These are phyloP conservation scores for Tulasnella sp. DNA, from an alignment of 768 basidiomycete genomes.

Conservation along the genomic window DNA sequence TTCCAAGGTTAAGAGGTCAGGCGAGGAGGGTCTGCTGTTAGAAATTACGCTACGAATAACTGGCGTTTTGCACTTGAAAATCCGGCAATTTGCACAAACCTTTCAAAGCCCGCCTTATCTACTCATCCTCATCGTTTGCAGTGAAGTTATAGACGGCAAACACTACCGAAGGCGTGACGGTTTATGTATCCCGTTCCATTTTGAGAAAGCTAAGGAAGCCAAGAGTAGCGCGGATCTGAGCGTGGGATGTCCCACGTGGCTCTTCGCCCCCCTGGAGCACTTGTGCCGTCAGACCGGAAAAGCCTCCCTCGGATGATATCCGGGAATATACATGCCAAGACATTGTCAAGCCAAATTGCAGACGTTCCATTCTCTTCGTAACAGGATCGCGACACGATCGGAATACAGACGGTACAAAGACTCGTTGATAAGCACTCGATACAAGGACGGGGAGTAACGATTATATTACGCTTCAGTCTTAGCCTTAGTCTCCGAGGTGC, in stretches of 20 bases:
- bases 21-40: no score
- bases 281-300: neutral
- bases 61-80: no score
- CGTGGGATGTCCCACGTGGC: neutral
- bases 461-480: neutral
- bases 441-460: no score
- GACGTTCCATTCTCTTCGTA: neutral
- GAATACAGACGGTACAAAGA: neutral
- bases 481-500: neutral
- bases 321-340: neutral
- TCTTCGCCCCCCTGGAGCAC: neutral
- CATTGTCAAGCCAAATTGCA: neutral
- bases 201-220: neutral
- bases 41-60: no score
- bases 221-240: neutral
- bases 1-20: no score
- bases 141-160: no score
- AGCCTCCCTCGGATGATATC: neutral
- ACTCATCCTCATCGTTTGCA: no score
- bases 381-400: no score
- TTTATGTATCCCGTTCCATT: neutral
- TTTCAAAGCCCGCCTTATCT: no score
- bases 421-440: neutral
- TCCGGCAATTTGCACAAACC: no score
- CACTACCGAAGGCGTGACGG: neutral